Conservation (phyloP, 1,284 basidiomycete genomes). For the Leccinum griseonigrum region DNA sequence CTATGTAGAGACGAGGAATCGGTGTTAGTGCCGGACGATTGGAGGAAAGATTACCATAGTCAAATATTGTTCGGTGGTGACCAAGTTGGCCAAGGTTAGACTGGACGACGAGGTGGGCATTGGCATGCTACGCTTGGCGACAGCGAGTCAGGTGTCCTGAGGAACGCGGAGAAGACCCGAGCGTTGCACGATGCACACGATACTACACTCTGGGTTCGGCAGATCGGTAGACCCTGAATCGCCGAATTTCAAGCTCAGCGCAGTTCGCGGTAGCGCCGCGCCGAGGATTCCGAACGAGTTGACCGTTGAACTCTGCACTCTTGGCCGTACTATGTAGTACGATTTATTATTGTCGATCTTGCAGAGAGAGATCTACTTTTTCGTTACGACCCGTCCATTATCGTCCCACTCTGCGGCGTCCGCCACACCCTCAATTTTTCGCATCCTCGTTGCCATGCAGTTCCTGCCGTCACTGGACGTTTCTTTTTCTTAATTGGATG, state of each 20-base stretch:
- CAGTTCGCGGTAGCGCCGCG: constrained; percentile 9
- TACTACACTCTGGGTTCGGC: neutral
- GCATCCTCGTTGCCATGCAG: constrained; percentile 24
- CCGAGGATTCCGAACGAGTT: constrained; percentile 23
- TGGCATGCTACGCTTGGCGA: neutral
- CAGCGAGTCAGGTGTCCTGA: neutral
- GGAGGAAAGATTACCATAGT: neutral
- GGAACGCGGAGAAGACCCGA: neutral
- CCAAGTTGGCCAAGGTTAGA: neutral
- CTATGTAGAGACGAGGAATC: neutral
- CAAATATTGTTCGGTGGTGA: neutral
- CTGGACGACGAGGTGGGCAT: neutral
- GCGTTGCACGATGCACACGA: neutral
- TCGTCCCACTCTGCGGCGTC: constrained; percentile 22
- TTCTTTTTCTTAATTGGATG: constrained; percentile 26
- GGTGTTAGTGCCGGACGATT: neutral
- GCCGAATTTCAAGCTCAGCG: constrained; percentile 21
- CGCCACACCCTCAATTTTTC: constrained; percentile 21
- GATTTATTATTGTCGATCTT: neutral
- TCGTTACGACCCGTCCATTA: constrained; percentile 7
- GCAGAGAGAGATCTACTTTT: neutral
- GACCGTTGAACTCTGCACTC: constrained; percentile 4
- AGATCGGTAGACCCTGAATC: constrained; percentile 15
- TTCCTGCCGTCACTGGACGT: constrained; percentile 23
- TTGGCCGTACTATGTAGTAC: neutral